Percentiles rank a stretch among this genome's conserved stretches.
phyloP scores from a whole-genome alignment of 495 filamentous ascomycete species.

The Penicillium dipodomyicola region DNA sequence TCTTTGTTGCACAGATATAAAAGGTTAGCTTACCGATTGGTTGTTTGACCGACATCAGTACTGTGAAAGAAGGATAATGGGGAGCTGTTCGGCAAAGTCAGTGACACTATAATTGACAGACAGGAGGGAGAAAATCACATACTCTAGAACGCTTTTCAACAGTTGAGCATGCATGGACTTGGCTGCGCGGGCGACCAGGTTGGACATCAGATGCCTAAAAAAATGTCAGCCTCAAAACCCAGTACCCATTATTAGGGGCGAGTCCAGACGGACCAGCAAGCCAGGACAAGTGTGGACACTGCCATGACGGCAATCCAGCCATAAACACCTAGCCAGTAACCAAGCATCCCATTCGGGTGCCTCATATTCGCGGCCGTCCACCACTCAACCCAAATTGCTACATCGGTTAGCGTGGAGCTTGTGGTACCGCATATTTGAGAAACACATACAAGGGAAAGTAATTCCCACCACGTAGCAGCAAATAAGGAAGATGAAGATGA shows the following conservation, averaged over 20 bases:
- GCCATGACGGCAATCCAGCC: constrained; percentile 2
- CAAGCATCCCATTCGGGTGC: constrained; percentile 4
- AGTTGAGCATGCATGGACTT: constrained; percentile 5
- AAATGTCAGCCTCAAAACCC: not conserved
- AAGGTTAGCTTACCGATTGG: not conserved
- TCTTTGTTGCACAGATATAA: too few species aligned
- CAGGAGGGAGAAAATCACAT: not conserved
- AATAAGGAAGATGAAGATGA: not conserved
- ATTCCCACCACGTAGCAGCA: constrained; percentile 9
- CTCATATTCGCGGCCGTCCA: constrained; percentile 3
- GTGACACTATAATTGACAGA: not conserved
- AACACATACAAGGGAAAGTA: constrained; percentile 3
- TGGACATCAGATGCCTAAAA: not conserved
- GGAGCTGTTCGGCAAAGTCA: not conserved
- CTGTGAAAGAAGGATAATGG: constrained; percentile 5
- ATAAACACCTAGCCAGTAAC: constrained; percentile 12
- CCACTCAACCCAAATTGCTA: constrained; percentile 11
- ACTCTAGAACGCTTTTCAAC: constrained; percentile 8
- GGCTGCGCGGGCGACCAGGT: constrained; percentile 4
- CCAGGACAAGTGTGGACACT: constrained; percentile 5
- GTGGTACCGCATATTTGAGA: not conserved
- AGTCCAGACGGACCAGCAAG: constrained; percentile 4
- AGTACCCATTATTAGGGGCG: not conserved
- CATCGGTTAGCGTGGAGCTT: not conserved
- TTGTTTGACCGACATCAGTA: constrained; percentile 1